These are phyloP conservation scores for Rauvolfia tetraphylla DNA, from an alignment of 257 asterid species.

Conservation along the genomic window DNA sequence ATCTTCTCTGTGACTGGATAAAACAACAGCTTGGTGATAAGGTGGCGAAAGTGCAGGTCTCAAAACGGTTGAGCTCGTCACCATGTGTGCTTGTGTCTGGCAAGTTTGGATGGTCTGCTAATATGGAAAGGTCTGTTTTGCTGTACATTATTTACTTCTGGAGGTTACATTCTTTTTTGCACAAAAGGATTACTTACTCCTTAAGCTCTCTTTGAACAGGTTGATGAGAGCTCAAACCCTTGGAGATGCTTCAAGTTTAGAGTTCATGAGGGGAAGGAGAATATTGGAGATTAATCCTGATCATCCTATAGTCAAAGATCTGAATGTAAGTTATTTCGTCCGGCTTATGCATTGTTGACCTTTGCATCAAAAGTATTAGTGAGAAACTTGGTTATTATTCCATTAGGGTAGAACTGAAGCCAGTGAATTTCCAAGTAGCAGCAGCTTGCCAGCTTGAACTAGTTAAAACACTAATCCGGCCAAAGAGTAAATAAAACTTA, in stretches of 20 bases:
- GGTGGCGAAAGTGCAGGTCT: slow-evolving; percentile 96
- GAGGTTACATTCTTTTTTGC: neutral
- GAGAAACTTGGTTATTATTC: too few relatives aligned
- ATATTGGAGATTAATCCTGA: slow-evolving; percentile 93
- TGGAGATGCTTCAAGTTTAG: slow-evolving; percentile 85
- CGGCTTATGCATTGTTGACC: neutral
- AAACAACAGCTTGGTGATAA: slow-evolving; percentile 91
- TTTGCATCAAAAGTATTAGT: neutral
- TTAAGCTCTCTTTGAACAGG: slow-evolving; percentile 33
- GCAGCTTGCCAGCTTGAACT: neutral
- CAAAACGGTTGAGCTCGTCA: slow-evolving; percentile 91
- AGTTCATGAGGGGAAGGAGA: slow-evolving; percentile 98
- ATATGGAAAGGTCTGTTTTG: slow-evolving; percentile 84
- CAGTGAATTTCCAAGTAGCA: too few relatives aligned
- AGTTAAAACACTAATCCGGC: neutral
- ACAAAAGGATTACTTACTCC: neutral
- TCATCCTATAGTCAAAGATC: slow-evolving; percentile 90
- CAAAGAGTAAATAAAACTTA: too few relatives aligned
- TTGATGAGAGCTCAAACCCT: slow-evolving; percentile 96
- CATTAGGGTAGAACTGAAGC: too few relatives aligned
- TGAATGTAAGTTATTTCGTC: slow-evolving; percentile 48
- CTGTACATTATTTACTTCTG: neutral
- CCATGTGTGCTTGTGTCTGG: slow-evolving; percentile 99
- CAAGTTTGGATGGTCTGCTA: slow-evolving; percentile 99
- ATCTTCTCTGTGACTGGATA: slow-evolving; percentile 91